These are phyloP conservation scores for Adansonia madagascariensis DNA, from an alignment of 441 rosid genomes.

Conservation along the genomic window DNA sequence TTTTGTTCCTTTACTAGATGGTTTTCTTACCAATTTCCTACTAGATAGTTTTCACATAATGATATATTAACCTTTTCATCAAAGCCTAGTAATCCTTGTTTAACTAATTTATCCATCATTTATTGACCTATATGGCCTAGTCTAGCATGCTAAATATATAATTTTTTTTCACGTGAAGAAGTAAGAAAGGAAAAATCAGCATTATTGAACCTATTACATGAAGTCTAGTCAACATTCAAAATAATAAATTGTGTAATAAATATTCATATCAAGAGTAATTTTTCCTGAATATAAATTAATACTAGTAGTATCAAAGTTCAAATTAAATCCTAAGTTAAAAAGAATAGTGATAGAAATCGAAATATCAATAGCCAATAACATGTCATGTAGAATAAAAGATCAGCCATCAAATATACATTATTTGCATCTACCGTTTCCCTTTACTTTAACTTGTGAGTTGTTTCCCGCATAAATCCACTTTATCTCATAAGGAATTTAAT, in stretches of 20 bases:
- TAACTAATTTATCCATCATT: not conserved
- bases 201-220: not conserved
- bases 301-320: not conserved
- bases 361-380: not conserved
- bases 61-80: not conserved
- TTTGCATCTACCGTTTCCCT: too few relatives aligned
- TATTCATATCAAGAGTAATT: not conserved
- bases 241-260: too few relatives aligned
- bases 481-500: not conserved
- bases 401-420: not conserved
- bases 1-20: not conserved
- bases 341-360: not conserved
- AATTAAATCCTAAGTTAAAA: too few relatives aligned
- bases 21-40: not conserved
- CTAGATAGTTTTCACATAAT: not conserved
- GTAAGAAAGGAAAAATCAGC: too few relatives aligned
- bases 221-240: not conserved
- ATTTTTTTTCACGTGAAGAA: too few relatives aligned
- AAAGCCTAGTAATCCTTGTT: not conserved
- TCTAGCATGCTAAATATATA: not conserved
- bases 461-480: not conserved
- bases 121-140: not conserved
- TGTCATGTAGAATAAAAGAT: not conserved
- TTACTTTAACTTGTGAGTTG: not conserved
- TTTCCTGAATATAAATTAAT: too few relatives aligned